Percentiles rank a stretch among this genome's conserved stretches.
Evolutionary conservation across 768 basidiomycete species (phyloP).

Genomic region (Cyclocybe aegerita): DNA sequence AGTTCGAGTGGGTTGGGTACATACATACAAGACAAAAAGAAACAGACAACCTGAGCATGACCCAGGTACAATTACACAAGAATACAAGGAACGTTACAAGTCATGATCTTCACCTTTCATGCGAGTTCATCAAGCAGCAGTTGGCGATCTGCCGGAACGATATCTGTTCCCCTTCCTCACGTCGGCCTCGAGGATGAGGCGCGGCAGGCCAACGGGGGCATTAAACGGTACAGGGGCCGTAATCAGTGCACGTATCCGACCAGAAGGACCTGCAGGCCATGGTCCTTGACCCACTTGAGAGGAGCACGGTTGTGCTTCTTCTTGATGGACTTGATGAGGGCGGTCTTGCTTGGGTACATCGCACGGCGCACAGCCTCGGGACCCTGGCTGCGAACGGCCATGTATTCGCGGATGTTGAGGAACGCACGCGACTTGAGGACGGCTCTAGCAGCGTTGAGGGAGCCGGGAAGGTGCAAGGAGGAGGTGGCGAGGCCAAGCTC

Average conservation of each 20-base stretch:
- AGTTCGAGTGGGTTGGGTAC: background rate
- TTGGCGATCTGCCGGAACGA: too few relatives aligned
- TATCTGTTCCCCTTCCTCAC: background rate
- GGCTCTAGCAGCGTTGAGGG: constrained; percentile 66
- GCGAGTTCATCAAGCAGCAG: too few relatives aligned
- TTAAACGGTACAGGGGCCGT: background rate
- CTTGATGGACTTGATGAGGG: constrained; percentile 62
- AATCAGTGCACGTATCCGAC: constrained; percentile 46
- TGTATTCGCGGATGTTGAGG: constrained; percentile 72
- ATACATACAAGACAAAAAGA: background rate
- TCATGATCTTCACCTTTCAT: too few relatives aligned
- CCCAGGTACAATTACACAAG: too few relatives aligned
- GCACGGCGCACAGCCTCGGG: constrained; percentile 57
- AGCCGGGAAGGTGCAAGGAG: constrained; percentile 42
- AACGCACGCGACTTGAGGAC: constrained; percentile 66
- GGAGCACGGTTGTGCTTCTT: constrained; percentile 42
- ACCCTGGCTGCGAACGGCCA: constrained; percentile 63
- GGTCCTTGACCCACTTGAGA: constrained; percentile 60
- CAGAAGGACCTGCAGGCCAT: constrained; percentile 62
- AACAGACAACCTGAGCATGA: too few relatives aligned
- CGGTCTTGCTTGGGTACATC: constrained; percentile 60
- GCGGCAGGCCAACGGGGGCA: background rate
- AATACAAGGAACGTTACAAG: too few relatives aligned
- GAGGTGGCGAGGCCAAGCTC: constrained; percentile 66
- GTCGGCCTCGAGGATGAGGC: too few relatives aligned